These are phyloP conservation scores for Dothistroma pini DNA, from an alignment of 2,329 filamentous ascomycete species.

Conservation along the genomic window DNA sequence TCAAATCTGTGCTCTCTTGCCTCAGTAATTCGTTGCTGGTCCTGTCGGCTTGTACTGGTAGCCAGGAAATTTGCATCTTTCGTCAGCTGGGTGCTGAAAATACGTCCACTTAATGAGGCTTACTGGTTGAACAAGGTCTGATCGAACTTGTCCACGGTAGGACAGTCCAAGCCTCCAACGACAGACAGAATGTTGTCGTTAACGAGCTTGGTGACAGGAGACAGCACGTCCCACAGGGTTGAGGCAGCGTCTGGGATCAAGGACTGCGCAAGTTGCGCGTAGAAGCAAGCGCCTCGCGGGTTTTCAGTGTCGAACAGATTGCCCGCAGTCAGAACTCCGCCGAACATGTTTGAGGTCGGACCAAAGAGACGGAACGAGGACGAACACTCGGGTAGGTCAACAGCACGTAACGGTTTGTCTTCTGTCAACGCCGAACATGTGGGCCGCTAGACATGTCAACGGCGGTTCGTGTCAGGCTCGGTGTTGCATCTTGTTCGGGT, in stretches of 20 bases:
- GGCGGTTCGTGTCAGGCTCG: background rate
- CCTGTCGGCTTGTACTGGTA: conserved; percentile 23
- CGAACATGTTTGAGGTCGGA: conserved; percentile 36
- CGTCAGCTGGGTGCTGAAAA: background rate
- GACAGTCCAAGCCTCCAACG: conserved; percentile 18
- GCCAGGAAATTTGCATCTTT: conserved; percentile 14
- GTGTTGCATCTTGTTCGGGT: background rate
- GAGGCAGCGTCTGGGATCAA: conserved; percentile 15
- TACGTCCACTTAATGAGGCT: background rate
- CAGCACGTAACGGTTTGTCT: background rate
- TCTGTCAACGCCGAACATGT: background rate
- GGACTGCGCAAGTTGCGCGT: conserved; percentile 13
- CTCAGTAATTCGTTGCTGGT: conserved; percentile 19
- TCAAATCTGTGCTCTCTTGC: background rate
- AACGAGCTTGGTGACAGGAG: conserved; percentile 17
- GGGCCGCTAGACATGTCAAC: background rate
- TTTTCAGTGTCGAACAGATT: conserved; percentile 10
- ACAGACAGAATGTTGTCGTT: conserved; percentile 15
- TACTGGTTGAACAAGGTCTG: conserved; percentile 9
- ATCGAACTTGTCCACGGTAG: conserved; percentile 19
- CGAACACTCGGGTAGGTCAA: background rate
- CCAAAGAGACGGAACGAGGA: background rate
- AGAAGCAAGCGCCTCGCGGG: conserved; percentile 14
- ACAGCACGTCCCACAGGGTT: conserved; percentile 7
- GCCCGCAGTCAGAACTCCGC: conserved; percentile 40